Evolutionary conservation across 352 stramenopile species (phyloP).

Genomic region (Phytophthora megakarya): DNA sequence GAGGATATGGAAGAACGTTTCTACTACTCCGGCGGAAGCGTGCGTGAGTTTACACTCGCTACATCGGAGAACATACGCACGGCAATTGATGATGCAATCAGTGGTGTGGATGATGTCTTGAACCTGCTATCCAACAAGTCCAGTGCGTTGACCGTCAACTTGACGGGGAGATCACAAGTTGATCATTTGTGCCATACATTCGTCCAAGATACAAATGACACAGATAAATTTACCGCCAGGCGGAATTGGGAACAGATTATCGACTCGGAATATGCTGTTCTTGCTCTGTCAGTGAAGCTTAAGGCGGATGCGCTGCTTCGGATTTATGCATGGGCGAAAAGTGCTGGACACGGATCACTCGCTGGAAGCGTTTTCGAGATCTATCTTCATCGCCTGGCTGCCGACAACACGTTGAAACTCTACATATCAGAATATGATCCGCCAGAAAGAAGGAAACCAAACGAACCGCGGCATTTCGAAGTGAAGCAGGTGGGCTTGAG

Average conservation of each 20-base stretch:
- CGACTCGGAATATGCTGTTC: slow-evolving; percentile 23
- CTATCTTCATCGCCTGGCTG: slow-evolving; percentile 18
- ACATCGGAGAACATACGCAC: neutral
- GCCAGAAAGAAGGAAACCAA: slow-evolving; percentile 2
- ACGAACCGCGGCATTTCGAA: slow-evolving; percentile 2
- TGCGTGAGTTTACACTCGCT: slow-evolving; percentile 19
- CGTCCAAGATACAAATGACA: slow-evolving; percentile 1
- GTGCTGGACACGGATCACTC: slow-evolving; percentile 9
- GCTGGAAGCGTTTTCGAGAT: slow-evolving; percentile 17
- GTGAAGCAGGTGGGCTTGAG: slow-evolving; percentile 13
- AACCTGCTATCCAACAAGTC: slow-evolving; percentile 1
- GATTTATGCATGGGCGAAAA: neutral
- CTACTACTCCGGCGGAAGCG: slow-evolving; percentile 22
- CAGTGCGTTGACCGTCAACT: neutral
- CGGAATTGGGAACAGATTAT: slow-evolving; percentile 18
- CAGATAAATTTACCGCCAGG: neutral
- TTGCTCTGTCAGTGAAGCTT: slow-evolving; percentile 8
- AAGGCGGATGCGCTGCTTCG: neutral
- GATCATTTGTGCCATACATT: slow-evolving; percentile 24
- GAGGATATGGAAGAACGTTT: slow-evolving; percentile 19
- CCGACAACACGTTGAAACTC: slow-evolving; percentile 15
- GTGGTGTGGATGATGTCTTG: slow-evolving; percentile 10
- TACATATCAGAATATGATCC: slow-evolving; percentile 17
- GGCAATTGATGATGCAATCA: slow-evolving; percentile 1
- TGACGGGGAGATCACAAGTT: slow-evolving; percentile 11